These are phyloP conservation scores for Pleurotus citrinopileatus DNA, from an alignment of 768 basidiomycete species.

Conservation along the genomic window DNA sequence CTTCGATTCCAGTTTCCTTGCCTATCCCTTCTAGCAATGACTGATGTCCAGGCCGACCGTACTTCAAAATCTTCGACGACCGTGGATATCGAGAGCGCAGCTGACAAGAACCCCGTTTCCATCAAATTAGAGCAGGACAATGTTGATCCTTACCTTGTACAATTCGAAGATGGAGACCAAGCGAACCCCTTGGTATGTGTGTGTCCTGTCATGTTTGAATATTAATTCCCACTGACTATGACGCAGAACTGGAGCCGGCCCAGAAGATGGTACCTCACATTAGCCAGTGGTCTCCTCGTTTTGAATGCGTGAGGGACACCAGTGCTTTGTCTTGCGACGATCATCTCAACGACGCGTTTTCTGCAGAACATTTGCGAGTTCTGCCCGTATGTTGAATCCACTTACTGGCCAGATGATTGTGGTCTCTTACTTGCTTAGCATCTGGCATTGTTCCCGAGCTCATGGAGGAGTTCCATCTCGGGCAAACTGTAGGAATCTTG, in stretches of 20 bases:
- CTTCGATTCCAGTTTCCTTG: background rate
- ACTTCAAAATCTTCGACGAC: constrained; percentile 13
- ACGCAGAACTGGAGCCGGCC: constrained; percentile 46
- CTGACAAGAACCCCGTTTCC: constrained; percentile 2
- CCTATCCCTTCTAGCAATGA: background rate
- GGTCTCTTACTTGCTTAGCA: constrained; percentile 29
- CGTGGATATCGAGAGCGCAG: constrained; percentile 10
- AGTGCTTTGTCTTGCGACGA: background rate
- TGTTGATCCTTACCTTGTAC: constrained; percentile 31
- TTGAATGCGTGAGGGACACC: constrained; percentile 46
- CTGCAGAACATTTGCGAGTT: constrained; percentile 59
- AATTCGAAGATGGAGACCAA: constrained; percentile 37
- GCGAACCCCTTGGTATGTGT: constrained; percentile 43
- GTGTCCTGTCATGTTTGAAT: constrained; percentile 1
- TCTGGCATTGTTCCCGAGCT: constrained; percentile 45
- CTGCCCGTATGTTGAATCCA: constrained; percentile 43
- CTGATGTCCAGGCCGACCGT: background rate
- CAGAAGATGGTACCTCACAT: constrained; percentile 51
- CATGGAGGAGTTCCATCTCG: constrained; percentile 44
- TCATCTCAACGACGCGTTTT: background rate
- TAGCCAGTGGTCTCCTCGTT: constrained; percentile 45
- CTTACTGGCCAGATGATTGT: too few species aligned
- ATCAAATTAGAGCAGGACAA: constrained; percentile 9
- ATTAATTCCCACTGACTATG: background rate
- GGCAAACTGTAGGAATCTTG: constrained; percentile 47